Evolutionary conservation across 1,284 basidiomycete species (phyloP).

Genomic region (Tylopilus sp.): DNA sequence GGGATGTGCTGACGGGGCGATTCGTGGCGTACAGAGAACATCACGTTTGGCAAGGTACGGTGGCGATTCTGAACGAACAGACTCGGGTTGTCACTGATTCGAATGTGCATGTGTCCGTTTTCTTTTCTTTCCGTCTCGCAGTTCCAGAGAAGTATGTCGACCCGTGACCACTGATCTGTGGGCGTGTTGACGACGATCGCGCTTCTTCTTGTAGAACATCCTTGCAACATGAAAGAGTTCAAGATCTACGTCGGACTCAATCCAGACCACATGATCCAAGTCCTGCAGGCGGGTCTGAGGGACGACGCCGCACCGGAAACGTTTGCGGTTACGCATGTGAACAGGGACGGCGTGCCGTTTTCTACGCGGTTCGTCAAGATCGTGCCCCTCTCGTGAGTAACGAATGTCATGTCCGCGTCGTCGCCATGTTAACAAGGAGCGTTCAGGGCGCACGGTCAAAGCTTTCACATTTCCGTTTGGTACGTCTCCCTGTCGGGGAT

Average conservation of each 20-base stretch:
- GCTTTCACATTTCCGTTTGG: conserved; percentile 78
- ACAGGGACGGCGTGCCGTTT: conserved; percentile 51
- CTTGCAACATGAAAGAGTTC: conserved; percentile 81
- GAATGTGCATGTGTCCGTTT: not conserved
- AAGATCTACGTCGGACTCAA: conserved; percentile 62
- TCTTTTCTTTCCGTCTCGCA: conserved; percentile 23
- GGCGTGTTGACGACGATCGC: too few relatives aligned
- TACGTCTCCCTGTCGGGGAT: conserved; percentile 61
- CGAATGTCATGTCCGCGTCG: not conserved
- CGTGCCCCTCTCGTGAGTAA: conserved; percentile 62
- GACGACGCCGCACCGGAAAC: conserved; percentile 63
- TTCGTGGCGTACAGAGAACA: conserved; percentile 44
- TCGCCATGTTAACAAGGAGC: not conserved
- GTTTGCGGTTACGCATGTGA: conserved; percentile 54
- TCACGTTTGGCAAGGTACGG: conserved; percentile 75
- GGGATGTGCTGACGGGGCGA: too few relatives aligned
- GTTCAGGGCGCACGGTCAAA: conserved; percentile 60
- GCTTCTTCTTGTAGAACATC: conserved; percentile 49
- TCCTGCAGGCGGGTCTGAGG: conserved; percentile 57
- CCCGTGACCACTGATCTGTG: too few relatives aligned
- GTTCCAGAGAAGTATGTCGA: conserved; percentile 53
- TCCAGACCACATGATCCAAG: conserved; percentile 62
- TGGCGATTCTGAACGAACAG: conserved; percentile 13
- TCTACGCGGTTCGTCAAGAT: conserved; percentile 70
- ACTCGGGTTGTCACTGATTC: conserved; percentile 2